Conservation (phyloP, 1,284 basidiomycete species). For the Malassezia globosa region DNA sequence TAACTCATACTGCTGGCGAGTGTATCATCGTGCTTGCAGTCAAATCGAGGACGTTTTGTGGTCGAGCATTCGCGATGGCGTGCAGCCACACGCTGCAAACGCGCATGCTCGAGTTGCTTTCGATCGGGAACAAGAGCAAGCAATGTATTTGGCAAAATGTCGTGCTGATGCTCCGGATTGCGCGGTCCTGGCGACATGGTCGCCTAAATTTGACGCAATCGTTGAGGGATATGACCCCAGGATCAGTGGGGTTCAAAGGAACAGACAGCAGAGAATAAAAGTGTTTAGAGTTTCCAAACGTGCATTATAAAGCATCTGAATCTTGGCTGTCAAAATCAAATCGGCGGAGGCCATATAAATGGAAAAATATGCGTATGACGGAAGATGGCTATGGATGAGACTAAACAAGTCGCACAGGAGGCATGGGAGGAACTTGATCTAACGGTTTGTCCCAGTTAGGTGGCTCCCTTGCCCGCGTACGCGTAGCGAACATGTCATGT, state of each 20-base stretch:
- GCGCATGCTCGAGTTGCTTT: constrained; percentile 28
- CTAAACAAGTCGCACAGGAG: constrained; percentile 11
- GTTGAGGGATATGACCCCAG: no score
- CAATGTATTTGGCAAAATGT: not conserved
- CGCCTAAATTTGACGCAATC: not conserved
- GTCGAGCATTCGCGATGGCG: constrained; percentile 3
- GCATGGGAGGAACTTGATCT: not conserved
- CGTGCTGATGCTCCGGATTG: not conserved
- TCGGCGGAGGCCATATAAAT: no score
- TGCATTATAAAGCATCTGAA: no score
- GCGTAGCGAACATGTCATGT: constrained; percentile 15
- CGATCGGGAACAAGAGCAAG: constrained; percentile 24
- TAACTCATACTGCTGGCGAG: no score
- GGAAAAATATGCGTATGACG: not conserved
- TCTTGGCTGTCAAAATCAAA: no score
- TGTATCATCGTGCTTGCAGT: no score
- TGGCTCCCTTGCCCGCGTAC: not conserved
- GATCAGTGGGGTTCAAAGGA: no score
- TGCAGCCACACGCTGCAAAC: constrained; percentile 24
- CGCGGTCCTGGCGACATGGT: constrained; percentile 8
- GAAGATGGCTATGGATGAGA: not conserved
- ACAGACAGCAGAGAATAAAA: not conserved
- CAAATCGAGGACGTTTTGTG: not conserved
- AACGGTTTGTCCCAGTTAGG: constrained; percentile 2
- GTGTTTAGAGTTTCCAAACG: not conserved